Percentiles rank a stretch among this genome's conserved stretches.
phyloP scores from a whole-genome alignment of 192 early-diverging fungal species.

The Gryganskiella cystojenkinii region DNA sequence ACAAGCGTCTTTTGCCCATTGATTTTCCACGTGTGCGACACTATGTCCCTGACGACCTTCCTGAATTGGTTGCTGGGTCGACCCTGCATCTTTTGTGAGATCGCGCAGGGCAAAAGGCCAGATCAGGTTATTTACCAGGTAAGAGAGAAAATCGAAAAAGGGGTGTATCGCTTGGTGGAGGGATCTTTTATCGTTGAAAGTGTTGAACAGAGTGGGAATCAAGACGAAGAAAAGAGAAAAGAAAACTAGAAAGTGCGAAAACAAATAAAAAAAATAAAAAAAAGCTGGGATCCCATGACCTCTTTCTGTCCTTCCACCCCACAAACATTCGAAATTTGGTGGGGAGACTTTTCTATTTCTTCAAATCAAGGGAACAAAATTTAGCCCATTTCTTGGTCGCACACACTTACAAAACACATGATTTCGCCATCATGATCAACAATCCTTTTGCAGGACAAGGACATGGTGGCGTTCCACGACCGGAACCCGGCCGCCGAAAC shows the following conservation, averaged over 20 bases:
- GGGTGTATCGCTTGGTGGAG: background rate
- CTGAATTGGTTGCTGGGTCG: background rate
- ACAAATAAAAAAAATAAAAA: conserved; percentile 1
- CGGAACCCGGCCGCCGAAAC: conserved; percentile 50
- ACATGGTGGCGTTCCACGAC: conserved; percentile 57
- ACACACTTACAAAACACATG: no score
- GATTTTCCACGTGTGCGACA: background rate
- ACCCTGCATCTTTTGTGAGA: conserved; percentile 17
- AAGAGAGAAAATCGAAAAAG: background rate
- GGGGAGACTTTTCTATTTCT: no score
- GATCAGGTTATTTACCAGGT: conserved; percentile 17
- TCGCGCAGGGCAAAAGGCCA: conserved; percentile 3
- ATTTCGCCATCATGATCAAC: no score
- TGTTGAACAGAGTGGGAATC: no score
- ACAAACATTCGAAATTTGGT: background rate
- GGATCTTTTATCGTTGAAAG: background rate
- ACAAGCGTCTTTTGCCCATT: no score
- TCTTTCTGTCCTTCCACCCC: background rate
- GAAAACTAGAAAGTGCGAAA: background rate
- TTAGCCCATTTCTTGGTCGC: no score
- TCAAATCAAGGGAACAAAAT: background rate
- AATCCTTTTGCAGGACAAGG: no score
- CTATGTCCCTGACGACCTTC: background rate
- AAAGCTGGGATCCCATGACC: background rate
- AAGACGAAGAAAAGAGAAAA: conserved; percentile 4